Evolutionary conservation across 805 yeast species (phyloP).

Genomic region (Candida lessepsii): DNA sequence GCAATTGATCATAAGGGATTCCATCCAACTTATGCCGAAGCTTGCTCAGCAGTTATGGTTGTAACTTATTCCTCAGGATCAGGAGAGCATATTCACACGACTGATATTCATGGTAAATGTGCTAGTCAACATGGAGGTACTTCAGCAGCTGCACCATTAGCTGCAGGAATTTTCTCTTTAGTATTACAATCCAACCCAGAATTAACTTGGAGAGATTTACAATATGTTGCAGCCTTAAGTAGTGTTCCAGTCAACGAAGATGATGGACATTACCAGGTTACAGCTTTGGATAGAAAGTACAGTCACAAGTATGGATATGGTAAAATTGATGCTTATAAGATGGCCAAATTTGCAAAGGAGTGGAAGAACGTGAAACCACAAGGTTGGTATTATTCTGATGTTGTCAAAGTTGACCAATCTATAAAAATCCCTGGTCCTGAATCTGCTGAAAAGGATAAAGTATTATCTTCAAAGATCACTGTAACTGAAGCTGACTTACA

Average conservation of each 20-base stretch:
- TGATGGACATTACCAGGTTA: conserved; percentile 73
- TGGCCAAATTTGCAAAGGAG: conserved; percentile 68
- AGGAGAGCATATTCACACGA: conserved; percentile 84
- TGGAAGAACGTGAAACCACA: conserved; percentile 92
- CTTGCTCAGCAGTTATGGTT: conserved; percentile 92
- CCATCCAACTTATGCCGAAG: conserved; percentile 88
- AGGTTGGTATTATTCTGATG: conserved; percentile 66
- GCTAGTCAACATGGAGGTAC: conserved; percentile 88
- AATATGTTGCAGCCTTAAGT: conserved; percentile 72
- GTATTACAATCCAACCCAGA: conserved; percentile 81
- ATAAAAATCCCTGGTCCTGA: conserved; percentile 15
- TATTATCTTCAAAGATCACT: conserved; percentile 29
- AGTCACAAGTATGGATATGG: conserved; percentile 93
- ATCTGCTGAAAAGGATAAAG: conserved; percentile 12
- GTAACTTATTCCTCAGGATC: conserved; percentile 92
- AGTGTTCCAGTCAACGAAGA: conserved; percentile 65
- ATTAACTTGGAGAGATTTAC: conserved; percentile 94
- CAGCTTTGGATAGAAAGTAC: conserved; percentile 65
- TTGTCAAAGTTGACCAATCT: conserved; percentile 29
- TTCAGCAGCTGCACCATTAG: conserved; percentile 97
- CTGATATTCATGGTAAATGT: conserved; percentile 72
- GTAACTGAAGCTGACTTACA: conserved; percentile 51
- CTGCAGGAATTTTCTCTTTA: conserved; percentile 91
- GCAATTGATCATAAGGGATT: conserved; percentile 85
- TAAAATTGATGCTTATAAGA: conserved; percentile 73